Percentiles rank a stretch among this genome's conserved stretches.
Conservation (phyloP, 1,284 basidiomycete species). For the Cryptococcus maquisensis region DNA sequence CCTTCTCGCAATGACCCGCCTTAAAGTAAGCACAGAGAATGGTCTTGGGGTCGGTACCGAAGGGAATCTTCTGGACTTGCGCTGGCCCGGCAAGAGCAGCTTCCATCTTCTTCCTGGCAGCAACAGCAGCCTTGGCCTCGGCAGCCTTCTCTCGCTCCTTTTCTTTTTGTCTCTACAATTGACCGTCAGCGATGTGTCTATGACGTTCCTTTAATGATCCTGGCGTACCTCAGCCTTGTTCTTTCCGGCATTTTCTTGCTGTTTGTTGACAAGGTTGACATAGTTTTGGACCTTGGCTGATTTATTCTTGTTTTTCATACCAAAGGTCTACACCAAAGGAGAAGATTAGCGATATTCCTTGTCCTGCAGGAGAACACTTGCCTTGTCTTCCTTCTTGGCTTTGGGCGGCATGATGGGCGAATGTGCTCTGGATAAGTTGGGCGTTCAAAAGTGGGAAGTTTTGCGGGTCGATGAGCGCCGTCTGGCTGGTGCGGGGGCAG, state of each 20-base stretch:
- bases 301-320: slow-evolving; percentile 97
- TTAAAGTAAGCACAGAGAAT: slow-evolving; percentile 84
- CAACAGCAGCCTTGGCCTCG: slow-evolving; percentile 74
- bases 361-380: slow-evolving; percentile 6
- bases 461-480: too few species aligned
- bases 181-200: background rate
- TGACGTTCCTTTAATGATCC: background rate
- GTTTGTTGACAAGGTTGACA: slow-evolving; percentile 72
- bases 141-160: slow-evolving; percentile 72
- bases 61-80: slow-evolving; percentile 75
- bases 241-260: slow-evolving; percentile 64
- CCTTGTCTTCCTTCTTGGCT: slow-evolving; percentile 43
- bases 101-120: slow-evolving; percentile 77
- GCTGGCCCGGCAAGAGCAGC: slow-evolving; percentile 65
- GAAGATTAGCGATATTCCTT: background rate
- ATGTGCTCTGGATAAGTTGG: background rate
- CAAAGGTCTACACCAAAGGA: slow-evolving; percentile 64
- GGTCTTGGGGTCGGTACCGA: slow-evolving; percentile 92
- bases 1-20: slow-evolving; percentile 83
- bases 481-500: too few species aligned
- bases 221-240: slow-evolving; percentile 59
- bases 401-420: slow-evolving; percentile 43
- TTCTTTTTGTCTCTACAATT: slow-evolving; percentile 60
- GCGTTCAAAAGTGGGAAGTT: too few species aligned
- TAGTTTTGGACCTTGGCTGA: slow-evolving; percentile 86